Evolutionary conservation across 2,329 filamentous ascomycete species (phyloP), one percentile per base, ranked within the genome.

Genomic region (Cladosporium sp.): DNA sequence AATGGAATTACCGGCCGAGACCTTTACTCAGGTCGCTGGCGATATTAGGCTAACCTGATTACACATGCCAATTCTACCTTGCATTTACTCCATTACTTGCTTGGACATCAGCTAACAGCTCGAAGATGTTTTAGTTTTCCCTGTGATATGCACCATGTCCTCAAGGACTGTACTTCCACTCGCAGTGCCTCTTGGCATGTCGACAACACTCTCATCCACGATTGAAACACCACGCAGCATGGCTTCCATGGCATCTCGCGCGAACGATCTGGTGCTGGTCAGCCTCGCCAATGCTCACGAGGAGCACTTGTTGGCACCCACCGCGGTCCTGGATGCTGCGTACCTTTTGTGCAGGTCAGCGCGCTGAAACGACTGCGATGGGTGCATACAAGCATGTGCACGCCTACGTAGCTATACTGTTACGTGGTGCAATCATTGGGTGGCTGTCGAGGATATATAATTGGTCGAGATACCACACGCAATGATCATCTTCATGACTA

Each of bases 1-100:
- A 94, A 58, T 61, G 61, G 61, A 62, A 87, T 95, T 95, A 95
- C 90, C 90, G 90, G 86, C 90, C 85, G 89, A 95, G 83, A 81
- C 78, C 78, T 77, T 57, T 55, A 50, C 54, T 63, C 71, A 77
- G 74, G 78, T 79, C 80, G 73, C 83, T 90, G 90, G 89, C 80
- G 89, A 90, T 81, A 91, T 80, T 75, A 85, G 58, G 57, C 60
- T 59, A 53, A 36, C 37, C 58, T 59, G 58, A 59, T 53, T 51
- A 36, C 47, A 51, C 47, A 45, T 53, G 22, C 37, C 51, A 45
- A 25, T 20, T 4, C 8, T 4, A 55, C 52, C 32, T 37, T 47
- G 52, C 52, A 55, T 36, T 22, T 47, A 37, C 40, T 47, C 37
- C 28, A 36, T 36, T 13, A 25, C 20, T 37, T 55, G 52, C 32